A percentile compares a stretch with the other conserved stretches of the same genome.
Evolutionary conservation across 1,284 basidiomycete genomes (phyloP).

Genomic region (Fomitiporia mediterranea): DNA sequence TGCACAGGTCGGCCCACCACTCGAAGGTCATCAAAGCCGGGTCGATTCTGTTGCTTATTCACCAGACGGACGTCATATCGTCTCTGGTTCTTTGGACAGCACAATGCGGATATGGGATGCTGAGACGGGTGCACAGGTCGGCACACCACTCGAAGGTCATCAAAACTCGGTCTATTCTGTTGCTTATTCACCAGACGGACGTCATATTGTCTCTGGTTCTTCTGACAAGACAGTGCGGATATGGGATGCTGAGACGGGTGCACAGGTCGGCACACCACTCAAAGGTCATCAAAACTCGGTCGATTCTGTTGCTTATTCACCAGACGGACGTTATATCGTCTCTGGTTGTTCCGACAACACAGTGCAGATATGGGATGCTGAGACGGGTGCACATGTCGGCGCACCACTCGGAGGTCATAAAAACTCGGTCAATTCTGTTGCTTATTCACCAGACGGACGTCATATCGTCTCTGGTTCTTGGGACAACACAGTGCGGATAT

Average conservation of each 20-base stretch:
- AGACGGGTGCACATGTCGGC: neutral
- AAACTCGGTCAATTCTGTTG: neutral
- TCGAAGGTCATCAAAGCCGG: neutral
- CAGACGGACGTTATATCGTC: conserved; percentile 7
- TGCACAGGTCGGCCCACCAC: neutral
- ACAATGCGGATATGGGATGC: conserved; percentile 21
- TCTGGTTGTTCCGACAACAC: conserved; percentile 13
- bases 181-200: conserved; percentile 13
- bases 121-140: neutral
- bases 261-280: neutral
- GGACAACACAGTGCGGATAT: conserved; percentile 7
- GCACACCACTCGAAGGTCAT: conserved; percentile 3
- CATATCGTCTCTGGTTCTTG: conserved; percentile 15
- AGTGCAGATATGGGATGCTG: conserved; percentile 11
- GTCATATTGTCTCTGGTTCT: conserved; percentile 14
- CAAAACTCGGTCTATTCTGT: no score
- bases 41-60: conserved; percentile 3
- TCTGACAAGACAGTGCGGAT: conserved; percentile 1
- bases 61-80: no score
- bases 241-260: conserved; percentile 6
- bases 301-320: conserved; percentile 12
- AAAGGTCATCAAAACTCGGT: neutral
- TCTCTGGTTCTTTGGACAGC: conserved; percentile 18
- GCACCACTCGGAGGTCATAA: conserved; percentile 1
- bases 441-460: conserved; percentile 11